These are phyloP conservation scores for Xylaria cubensis DNA, from an alignment of 495 filamentous ascomycete species.

Conservation along the genomic window DNA sequence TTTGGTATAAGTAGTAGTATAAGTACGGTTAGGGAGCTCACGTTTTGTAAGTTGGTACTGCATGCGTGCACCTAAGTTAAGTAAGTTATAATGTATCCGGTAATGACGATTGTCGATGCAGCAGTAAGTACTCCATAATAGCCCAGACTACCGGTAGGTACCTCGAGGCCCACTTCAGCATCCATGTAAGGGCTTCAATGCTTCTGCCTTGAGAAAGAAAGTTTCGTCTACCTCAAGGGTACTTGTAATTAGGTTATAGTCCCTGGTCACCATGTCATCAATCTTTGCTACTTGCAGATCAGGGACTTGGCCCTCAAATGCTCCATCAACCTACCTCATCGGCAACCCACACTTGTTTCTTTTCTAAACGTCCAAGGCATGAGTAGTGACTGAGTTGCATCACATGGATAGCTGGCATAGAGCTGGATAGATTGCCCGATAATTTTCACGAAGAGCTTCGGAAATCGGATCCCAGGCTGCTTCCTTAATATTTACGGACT, in stretches of 20 bases:
- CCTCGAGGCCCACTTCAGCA: neutral
- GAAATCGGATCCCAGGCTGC: neutral
- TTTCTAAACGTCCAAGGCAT: conserved; percentile 8
- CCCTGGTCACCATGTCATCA: neutral
- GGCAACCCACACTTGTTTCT: conserved; percentile 6
- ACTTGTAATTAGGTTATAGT: conserved; percentile 23
- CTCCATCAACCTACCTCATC: conserved; percentile 1
- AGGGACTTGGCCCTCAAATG: neutral
- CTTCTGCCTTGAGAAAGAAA: conserved; percentile 7
- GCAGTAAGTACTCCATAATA: neutral
- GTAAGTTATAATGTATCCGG: neutral
- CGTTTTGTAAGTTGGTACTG: neutral
- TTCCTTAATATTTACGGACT: neutral
- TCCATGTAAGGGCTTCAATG: conserved; percentile 4
- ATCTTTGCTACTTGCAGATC: conserved; percentile 11
- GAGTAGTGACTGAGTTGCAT: neutral
- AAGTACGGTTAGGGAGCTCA: neutral
- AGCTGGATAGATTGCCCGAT: neutral
- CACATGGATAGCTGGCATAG: neutral
- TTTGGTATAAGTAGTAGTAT: neutral
- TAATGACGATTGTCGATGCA: conserved; percentile 21
- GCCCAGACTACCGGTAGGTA: neutral
- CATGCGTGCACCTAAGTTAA: conserved; percentile 1
- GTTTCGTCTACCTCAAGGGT: conserved; percentile 21
- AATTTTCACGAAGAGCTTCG: neutral